These are phyloP conservation scores for Mitragyna speciosa DNA, from an alignment of 257 asterid genomes.

Conservation along the genomic window DNA sequence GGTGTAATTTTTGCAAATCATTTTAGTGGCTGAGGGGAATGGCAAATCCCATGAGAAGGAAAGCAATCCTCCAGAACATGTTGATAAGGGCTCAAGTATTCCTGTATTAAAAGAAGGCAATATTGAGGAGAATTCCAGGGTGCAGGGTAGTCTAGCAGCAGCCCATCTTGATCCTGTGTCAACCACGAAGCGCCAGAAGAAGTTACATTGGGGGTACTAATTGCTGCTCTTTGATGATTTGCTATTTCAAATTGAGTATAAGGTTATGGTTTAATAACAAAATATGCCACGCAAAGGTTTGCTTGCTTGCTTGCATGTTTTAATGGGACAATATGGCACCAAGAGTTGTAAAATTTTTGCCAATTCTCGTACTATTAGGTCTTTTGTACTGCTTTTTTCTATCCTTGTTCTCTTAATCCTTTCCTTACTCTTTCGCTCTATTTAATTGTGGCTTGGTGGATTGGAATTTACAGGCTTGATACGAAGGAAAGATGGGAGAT, in stretches of 20 bases:
- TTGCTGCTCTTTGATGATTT: background rate
- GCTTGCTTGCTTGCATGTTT: constrained; percentile 2
- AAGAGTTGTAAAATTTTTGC: background rate
- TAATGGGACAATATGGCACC: background rate
- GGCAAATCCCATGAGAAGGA: constrained; percentile 42
- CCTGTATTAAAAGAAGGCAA: constrained; percentile 20
- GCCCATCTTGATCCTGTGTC: constrained; percentile 15
- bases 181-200: constrained; percentile 42
- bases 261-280: too few relatives aligned
- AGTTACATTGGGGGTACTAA: constrained; percentile 82
- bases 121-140: constrained; percentile 15
- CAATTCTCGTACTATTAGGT: background rate
- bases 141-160: constrained; percentile 25
- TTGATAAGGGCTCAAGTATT: constrained; percentile 22
- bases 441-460: background rate
- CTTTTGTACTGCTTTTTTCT: background rate
- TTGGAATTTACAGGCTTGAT: constrained; percentile 53
- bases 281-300: too few relatives aligned
- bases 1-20: background rate
- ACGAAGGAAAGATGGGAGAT: constrained; percentile 86
- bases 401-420: constrained; percentile 5
- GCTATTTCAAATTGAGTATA: too few relatives aligned
- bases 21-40: constrained; percentile 34
- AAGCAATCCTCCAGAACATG: constrained; percentile 20
- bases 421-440: background rate